phyloP scores from a whole-genome alignment of 352 stramenopile species.

The Phytophthora quininea region DNA sequence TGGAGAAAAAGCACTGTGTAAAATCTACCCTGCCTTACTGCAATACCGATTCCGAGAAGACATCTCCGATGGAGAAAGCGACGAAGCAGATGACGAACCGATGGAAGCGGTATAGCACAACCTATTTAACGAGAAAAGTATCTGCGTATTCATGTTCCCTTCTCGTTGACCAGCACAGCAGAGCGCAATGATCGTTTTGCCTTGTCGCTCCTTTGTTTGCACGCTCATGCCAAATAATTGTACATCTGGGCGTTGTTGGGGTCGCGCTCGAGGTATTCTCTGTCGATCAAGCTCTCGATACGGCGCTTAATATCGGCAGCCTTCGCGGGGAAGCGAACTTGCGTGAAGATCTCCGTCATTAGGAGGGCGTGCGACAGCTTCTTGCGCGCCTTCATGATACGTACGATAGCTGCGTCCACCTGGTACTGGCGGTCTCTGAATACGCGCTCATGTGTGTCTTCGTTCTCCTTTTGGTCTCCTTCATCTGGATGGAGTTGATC shows the following conservation, averaged over 20 bases:
- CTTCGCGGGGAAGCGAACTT: constrained; percentile 91
- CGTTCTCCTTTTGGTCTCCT: constrained; percentile 94
- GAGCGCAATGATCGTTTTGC: constrained; percentile 22
- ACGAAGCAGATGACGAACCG: constrained; percentile 15
- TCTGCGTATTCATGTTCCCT: constrained; percentile 19
- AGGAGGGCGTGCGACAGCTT: constrained; percentile 95
- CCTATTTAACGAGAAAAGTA: constrained; percentile 41
- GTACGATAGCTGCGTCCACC: constrained; percentile 96
- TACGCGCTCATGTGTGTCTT: constrained; percentile 93
- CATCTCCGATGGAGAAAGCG: constrained; percentile 30
- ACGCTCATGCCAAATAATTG: constrained; percentile 82
- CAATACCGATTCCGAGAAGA: constrained; percentile 51
- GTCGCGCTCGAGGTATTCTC: constrained; percentile 90
- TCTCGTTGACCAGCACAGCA: constrained; percentile 17
- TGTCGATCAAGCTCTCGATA: constrained; percentile 90
- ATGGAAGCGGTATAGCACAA: constrained; percentile 25
- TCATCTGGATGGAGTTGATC: constrained; percentile 96
- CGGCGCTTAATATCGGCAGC: constrained; percentile 86
- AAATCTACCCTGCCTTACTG: constrained; percentile 63
- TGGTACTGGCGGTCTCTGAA: constrained; percentile 95
- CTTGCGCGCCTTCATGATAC: constrained; percentile 99
- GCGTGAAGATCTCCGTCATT: constrained; percentile 96
- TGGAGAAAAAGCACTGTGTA: constrained; percentile 52
- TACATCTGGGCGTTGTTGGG: constrained; percentile 82
- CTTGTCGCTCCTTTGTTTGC: constrained; percentile 18